Evolutionary conservation across 1,284 basidiomycete genomes (phyloP), one percentile per base, ranked within the genome.

Genomic region (Rhodofomes roseus): DNA sequence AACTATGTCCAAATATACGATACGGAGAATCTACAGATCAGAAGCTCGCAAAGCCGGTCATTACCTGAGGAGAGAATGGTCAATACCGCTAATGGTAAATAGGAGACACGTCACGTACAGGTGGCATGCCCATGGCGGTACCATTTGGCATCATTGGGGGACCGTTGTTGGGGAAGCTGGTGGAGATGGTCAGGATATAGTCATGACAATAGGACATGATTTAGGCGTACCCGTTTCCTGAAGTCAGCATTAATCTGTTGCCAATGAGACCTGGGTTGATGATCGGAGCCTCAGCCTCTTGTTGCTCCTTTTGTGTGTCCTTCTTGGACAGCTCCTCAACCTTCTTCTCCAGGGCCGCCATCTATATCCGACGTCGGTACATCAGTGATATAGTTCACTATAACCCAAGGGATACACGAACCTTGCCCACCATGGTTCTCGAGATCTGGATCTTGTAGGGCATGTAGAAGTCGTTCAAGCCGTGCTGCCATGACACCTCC

Each of bases 401-500:
- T 5, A 22, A 9, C 20, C 56, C 37, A 20, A 31, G 12, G 7
- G 46, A 7, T 4, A 22, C 79, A 71, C 75, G 6, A 56, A 88
- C 86, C 81, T 83, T 88, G 60, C 89, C 87, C 14, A 86, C 80
- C 68, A 88, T 77, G 31, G 87, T 84, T 59, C 93, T 85, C 71
- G 94, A 89, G 55, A 85, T 83, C 76, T 98, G 95, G 57, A 98
- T 90, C 70, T 86, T 88, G 76, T 92, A 98, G 0, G 96, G 96
- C 91, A 95, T 96, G 70, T 92, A 92, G 78, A 96, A 98, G 76
- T 99, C 97, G 70, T 92, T 92, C 54, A 99, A 81, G 16, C 89
- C 96, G 67, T 97, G 90, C 71, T 93, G 89, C 97, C 97, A 99
- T 64, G 92, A 93, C 41, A 97, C 77, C 76, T 98, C 96, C 75